Evolutionary conservation across 495 filamentous ascomycete species (phyloP).

Genomic region (Elaphomyces granulatus): DNA sequence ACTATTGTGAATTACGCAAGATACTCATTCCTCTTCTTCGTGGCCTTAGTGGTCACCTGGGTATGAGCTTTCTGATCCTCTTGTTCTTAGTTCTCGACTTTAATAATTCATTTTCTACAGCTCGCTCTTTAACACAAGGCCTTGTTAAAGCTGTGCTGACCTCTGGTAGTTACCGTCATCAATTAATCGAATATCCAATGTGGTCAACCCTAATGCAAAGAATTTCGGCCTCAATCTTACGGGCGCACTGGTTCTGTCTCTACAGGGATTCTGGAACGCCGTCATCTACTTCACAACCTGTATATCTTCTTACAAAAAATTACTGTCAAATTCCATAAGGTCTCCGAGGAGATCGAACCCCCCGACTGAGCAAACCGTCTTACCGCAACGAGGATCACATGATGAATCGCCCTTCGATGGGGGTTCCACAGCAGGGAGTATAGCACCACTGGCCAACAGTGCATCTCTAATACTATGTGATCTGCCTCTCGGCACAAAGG

Average conservation of each 20-base stretch:
- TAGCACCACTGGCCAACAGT: not conserved
- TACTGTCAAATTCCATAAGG: not conserved
- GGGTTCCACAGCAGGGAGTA: not conserved
- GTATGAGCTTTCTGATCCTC: no score
- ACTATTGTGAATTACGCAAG: constrained; percentile 25
- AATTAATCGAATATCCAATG: constrained; percentile 51
- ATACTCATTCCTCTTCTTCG: constrained; percentile 60
- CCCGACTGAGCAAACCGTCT: not conserved
- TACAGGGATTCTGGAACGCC: constrained; percentile 67
- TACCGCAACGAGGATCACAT: not conserved
- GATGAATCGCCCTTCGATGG: not conserved
- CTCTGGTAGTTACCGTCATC: constrained; percentile 43
- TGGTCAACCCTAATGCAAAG: constrained; percentile 35
- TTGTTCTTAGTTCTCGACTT: no score
- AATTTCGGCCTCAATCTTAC: constrained; percentile 45
- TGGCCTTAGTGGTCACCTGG: constrained; percentile 60
- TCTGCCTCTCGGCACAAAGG: no score
- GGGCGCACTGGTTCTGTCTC: constrained; percentile 51
- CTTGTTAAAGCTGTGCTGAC: not conserved
- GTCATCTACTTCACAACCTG: constrained; percentile 51
- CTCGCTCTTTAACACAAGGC: no score
- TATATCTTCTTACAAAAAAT: not conserved
- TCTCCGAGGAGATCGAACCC: no score
- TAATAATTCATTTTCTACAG: no score
- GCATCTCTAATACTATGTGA: no score